Evolutionary conservation across 1,284 basidiomycete species (phyloP), one percentile per base, ranked within the genome.

Genomic region (Leccinum variabile): DNA sequence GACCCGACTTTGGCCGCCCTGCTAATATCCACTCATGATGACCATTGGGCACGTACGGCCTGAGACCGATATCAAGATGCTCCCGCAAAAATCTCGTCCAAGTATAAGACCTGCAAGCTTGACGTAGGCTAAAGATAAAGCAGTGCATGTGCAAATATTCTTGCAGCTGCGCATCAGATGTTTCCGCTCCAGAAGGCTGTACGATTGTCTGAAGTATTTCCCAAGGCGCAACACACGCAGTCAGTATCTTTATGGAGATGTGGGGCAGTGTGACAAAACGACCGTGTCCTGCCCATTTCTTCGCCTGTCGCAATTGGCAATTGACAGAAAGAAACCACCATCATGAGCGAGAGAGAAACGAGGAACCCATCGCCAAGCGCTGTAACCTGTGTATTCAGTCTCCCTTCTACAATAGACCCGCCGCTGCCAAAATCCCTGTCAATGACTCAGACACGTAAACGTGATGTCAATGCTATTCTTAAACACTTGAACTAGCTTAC

Each of bases 341-440:
- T 11, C 2, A 44, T 49, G 5, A 35, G 3, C 13, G 4, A 53
- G 35, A 35, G 30, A 30, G 8, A 35, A 11, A 18, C 1, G 33
- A 14, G 18, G 6, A 6, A 22, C 2, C 13, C 35, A 18, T 28
- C 18, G 1, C 33, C 33, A 3, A 44, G 32, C 33, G 44, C 10
- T 18, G n/a, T 16, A 18, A 44, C 3, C 18, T 18, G n/a, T 37
- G 22, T 41, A 35, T 53, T 25, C 9, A 5, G 9, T 52, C 11
- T 46, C 6, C 5, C n/a, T 22, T 13, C 37, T 37, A 8, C 25
- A 9, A 18, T 25, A 50, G 37, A 41, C 28, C 32, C 56, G 62
- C 37, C 10, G 62, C 14, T 18, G 57, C 54, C 9, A 70, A 18
- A 18, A 70, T 54, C 37, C 64, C 66, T 68, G 28, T 18, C 28